Evolutionary conservation across 768 basidiomycete species (phyloP), one percentile per base, ranked within the genome.

Genomic region (Trametes maxima): DNA sequence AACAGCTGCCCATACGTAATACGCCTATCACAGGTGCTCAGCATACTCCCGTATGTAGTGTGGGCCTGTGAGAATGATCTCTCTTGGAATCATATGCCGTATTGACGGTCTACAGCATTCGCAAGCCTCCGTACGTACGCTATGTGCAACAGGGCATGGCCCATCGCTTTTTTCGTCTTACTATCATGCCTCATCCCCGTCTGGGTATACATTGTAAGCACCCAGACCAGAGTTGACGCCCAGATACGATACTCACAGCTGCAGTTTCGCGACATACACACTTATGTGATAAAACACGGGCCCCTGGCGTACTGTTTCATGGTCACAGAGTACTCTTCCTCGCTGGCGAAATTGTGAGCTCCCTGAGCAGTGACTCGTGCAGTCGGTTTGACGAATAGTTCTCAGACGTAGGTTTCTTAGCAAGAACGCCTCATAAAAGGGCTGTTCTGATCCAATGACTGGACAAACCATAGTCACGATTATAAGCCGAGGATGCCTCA

Each of bases 71-170:
- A 33, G 59, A 10, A 19, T 13, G 5, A 1, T 14, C 17, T 19
- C 10, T n/a, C 43, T 24, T 17, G n/a, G n/a, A n/a, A n/a, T 24
- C 16, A 10, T 3, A 4, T 45, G 12, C 28, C 2, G 10, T 14
- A 16, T 45, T 28, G 35, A 37, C n/a, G 14, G 5, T 2, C n/a
- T 6, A 13, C 35, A 60, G 59, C 36, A 11, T 60, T 60, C 53
- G 48, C 59, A 11, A 49, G 59, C 28, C 46, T 60, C 3, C 59
- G 59, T 1, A 35, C 39, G n/a, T 60, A 47, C 39, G 59, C 59
- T 5, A 21, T 60, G 17, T 13, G 36, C 8, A 35, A 28, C n/a
- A 43, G 45, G 25, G 52, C 52, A 43, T 60, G 59, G 59, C 46
- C 47, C 17, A 17, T 60, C 11, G 47, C 52, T 13, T 19, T 48